Conservation (phyloP, 192 early-diverging fungal species). For the Backusella psychrophila region DNA sequence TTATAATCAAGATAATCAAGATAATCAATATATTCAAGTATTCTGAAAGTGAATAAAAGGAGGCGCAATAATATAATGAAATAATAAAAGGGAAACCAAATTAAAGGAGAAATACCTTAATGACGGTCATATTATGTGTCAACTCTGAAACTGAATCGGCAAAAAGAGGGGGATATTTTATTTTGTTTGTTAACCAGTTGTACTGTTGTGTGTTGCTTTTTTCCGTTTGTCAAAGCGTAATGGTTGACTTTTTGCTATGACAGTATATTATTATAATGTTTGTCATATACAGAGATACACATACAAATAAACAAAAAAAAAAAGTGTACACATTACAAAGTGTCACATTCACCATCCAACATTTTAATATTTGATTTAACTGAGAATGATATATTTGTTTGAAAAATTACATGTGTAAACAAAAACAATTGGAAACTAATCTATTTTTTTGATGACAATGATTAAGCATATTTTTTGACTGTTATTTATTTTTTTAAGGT, state of each 20-base stretch:
- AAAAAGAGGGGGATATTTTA: background rate
- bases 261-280: background rate
- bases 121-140: background rate
- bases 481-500: slow-evolving; percentile 4
- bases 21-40: background rate
- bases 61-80: background rate
- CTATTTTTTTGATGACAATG: background rate
- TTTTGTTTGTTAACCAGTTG: background rate
- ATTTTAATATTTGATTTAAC: background rate
- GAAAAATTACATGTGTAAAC: background rate
- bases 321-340: background rate
- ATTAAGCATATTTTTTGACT: slow-evolving; percentile 4
- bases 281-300: background rate
- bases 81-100: background rate
- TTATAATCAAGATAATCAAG: background rate
- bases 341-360: background rate
- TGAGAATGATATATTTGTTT: background rate
- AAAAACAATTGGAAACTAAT: background rate
- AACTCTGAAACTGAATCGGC: background rate
- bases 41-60: background rate
- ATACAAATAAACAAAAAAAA: background rate
- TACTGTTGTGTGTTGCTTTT: background rate
- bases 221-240: background rate
- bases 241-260: background rate
- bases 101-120: slow-evolving; percentile 1